Evolutionary conservation across 2,329 filamentous ascomycete genomes (phyloP), one percentile per base, ranked within the genome.

Genomic region (Samsoniella hepiali): DNA sequence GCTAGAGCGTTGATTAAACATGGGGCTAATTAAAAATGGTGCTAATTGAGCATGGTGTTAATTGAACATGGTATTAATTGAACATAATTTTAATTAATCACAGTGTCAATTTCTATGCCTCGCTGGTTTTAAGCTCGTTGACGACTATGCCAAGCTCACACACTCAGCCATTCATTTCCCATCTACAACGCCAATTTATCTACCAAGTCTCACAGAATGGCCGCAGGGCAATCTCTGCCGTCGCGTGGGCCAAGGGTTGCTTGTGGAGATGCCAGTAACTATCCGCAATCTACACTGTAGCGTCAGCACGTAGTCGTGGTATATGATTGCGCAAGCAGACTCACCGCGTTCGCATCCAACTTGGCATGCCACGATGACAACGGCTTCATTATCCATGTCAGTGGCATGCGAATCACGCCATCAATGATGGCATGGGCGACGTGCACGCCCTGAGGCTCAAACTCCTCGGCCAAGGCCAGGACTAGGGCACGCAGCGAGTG

Each of bases 351-450:
- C 6, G 63, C 44, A 13, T 64, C 63, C 29, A 64, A 38, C 32
- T 64, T 64, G 8, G 63, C 63, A 61, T 64, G 49, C 57, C 57
- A 56, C 8, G 63, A 61, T 9, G 63, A 64, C 6, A 64, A 31
- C 22, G 63, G 63, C 51, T 64, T 64, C 63, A 64, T 13, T 13
- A 53, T 22, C 63, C 63, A 61, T 3, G 63, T 64, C 8, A 64
- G 36, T 7, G 63, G 63, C 63, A 64, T 64, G 5, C 63, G 57
- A 57, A 64, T 64, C 10, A 64, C 57, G 11, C 63, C 63, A 29
- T 64, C 63, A 31, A 64, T 60, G n/a, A 64, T 61, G 1, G 57
- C 63, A 34, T 64, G 63, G 22, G 63, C 63, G 34, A 64, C 63
- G 22, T 64, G 63, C 27, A 64, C 63, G 2, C 63, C 63, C 3